Evolutionary conservation across 2,329 filamentous ascomycete species (phyloP).

Genomic region (Cladophialophora exuberans): DNA sequence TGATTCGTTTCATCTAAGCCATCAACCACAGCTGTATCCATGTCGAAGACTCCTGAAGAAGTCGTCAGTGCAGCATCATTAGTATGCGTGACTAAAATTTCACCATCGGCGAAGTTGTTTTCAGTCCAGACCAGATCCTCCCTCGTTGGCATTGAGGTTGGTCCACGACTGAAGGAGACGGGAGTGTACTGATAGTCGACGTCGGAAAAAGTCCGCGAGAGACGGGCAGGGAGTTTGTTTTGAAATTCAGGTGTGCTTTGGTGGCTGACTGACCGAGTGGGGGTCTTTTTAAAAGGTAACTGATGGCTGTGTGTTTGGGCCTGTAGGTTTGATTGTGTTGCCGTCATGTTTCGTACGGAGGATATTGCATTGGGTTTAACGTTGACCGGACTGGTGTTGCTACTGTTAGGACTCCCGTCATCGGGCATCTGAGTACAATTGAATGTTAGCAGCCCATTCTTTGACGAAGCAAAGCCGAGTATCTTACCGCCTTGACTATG

Average conservation of each 20-base stretch:
- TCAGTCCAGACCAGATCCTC: background rate
- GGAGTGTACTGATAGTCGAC: background rate
- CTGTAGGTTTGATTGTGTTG: background rate
- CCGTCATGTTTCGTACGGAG: background rate
- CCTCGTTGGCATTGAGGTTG: background rate
- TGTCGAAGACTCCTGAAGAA: background rate
- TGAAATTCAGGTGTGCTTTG: background rate
- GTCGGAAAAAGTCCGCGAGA: background rate
- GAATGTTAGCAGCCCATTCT: background rate
- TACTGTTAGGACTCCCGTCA: background rate
- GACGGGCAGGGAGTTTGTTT: background rate
- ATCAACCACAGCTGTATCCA: no score
- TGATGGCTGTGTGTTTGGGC: no score
- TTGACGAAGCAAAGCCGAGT: no score
- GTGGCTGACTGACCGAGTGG: background rate
- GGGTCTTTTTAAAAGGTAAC: background rate
- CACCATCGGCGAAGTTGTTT: background rate
- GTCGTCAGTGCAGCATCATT: background rate
- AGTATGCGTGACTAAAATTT: background rate
- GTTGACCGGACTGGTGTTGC: background rate
- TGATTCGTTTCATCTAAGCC: background rate
- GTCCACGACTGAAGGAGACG: background rate
- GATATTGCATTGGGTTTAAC: background rate
- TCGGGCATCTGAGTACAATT: background rate
- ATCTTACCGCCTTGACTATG: background rate